Base-by-base conservation (phyloP, 2,329 filamentous ascomycete genomes). In the Fusarium foetens region DNA sequence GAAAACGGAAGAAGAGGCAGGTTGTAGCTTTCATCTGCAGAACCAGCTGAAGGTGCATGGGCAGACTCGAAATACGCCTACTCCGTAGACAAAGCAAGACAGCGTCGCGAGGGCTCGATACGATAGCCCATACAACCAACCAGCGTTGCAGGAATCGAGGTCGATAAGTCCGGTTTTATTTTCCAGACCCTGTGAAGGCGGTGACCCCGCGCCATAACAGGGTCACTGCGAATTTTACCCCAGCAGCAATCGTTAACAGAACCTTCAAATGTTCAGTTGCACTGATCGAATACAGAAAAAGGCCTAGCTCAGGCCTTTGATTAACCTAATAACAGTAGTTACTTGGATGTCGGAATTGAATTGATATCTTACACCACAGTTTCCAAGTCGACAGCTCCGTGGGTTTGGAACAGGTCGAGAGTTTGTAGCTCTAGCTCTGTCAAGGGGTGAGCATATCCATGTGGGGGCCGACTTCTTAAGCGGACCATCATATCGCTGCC, bases 121-220 rank as follows among this genome's bases (percentile, higher is more conserved):
- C 46, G 54, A 71, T 55, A 67, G 64, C 53, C 29, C 35, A 39
- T 33, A 52, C 54, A 73, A 39, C 70, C 70, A 64, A 68, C 58
- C 66, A 68, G 54, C n/a, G 35, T 59, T 52, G 61, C 59, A 33
- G 63, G 59, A 74, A 62, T 64, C 68, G 58, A 77, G 68, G 71
- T 69, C 60, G 54, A 77, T 77, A 77, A 77, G 66, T 76, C 75
- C 72, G 75, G 76, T 41, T 77, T 76, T 77, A 77, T 78, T 76
- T 54, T 73, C 55, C 39, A 65, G 55, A 70, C 58, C 59, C 49
- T 71, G 27, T 53, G 42, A 78, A 75, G 77, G 76, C 77, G 77
- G 77, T 79, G 77, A 79, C 77, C 77, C 76, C 77, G 77, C 76
- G 72, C 69, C 66, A 65, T 58, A 65, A 66, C 67, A 43, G 33